A percentile compares a stretch with the other conserved stretches of the same genome.
Evolutionary conservation across 106 monocot genomes (phyloP).

Genomic region (Dioscorea alata): DNA sequence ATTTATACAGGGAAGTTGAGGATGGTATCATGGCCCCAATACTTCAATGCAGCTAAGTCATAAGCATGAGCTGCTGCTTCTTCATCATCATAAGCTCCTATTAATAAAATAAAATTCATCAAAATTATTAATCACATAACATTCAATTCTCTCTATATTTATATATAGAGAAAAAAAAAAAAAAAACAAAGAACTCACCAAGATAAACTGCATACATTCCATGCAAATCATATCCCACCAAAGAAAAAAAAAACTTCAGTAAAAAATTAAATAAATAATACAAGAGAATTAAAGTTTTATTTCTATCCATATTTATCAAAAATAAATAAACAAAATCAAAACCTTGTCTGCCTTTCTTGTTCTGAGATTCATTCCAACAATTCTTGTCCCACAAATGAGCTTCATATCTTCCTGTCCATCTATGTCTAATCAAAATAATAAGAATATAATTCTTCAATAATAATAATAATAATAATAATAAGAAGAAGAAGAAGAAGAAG

Average conservation of each 20-base stretch:
- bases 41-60: slow-evolving; percentile 85
- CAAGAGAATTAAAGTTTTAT: no score
- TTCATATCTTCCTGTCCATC: slow-evolving; percentile 97
- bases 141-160: background rate
- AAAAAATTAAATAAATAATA: no score
- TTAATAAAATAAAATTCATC: background rate
- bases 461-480: background rate
- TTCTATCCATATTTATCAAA: no score
- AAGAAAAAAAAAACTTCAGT: background rate
- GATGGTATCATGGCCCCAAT: slow-evolving; percentile 75
- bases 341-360: slow-evolving; percentile 96
- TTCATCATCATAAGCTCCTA: slow-evolving; percentile 84
- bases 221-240: background rate
- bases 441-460: no score
- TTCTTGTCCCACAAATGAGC: slow-evolving; percentile 98
- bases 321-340: no score
- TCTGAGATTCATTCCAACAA: slow-evolving; percentile 89
- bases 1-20: slow-evolving; percentile 75
- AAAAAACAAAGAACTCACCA: slow-evolving; percentile 34
- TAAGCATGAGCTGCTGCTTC: slow-evolving; percentile 79
- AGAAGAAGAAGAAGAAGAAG: background rate
- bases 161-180: background rate
- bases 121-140: background rate
- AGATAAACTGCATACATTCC: slow-evolving; percentile 64
- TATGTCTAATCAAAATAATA: slow-evolving; percentile 51